Base-by-base conservation (phyloP, 306 rosid genomes). In the Bauhinia variegata region DNA sequence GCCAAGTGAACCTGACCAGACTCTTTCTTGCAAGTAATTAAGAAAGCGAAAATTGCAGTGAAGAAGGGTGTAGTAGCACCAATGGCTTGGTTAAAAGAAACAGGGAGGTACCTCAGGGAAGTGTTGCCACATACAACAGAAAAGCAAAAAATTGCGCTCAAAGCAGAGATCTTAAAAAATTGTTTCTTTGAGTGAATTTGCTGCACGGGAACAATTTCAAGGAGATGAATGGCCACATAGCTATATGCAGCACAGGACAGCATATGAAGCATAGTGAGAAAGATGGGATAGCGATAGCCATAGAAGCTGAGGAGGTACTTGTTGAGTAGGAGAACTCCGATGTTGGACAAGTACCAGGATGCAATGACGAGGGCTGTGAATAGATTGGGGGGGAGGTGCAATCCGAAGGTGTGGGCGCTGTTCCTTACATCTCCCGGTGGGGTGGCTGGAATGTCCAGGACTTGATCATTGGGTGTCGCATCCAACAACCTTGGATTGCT, bases 231-330 rank as follows among this genome's bases (percentile, higher is more conserved):
- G 15, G 86, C 75, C 15, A 70, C 12, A 52, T 75, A 81, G 78
- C 86, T 81, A 74, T 78, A 78, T 52, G 66, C 46, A 16, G 96
- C 68, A 68, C 96, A 89, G 48, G 96, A 80, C n/a, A 89, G 39
- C 98, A 92, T 92, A 79, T 92, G 98, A 48, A 89, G 92, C 93
- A 89, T 87, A 12, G 98, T 92, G 41, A 92, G 93, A 75, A 92
- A 92, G 75, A 92, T 89, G 0, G 98, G 98, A 81, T 66, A 92
- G 6, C 91, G 84, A 75, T 52, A 92, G 39, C 93, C 98, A 46
- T 89, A 81, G 89, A 75, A 73, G 79, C 96, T 89, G 59, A 92
- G 93, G 37, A 92, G 93, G 65, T 89, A 92, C 76, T 92, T 89
- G 93, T 92, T 92, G 1, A 92, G 91, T 12, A 92, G 86, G 43